Conservation (phyloP, 345 rosid genomes). For the Sapria himalayana region DNA sequence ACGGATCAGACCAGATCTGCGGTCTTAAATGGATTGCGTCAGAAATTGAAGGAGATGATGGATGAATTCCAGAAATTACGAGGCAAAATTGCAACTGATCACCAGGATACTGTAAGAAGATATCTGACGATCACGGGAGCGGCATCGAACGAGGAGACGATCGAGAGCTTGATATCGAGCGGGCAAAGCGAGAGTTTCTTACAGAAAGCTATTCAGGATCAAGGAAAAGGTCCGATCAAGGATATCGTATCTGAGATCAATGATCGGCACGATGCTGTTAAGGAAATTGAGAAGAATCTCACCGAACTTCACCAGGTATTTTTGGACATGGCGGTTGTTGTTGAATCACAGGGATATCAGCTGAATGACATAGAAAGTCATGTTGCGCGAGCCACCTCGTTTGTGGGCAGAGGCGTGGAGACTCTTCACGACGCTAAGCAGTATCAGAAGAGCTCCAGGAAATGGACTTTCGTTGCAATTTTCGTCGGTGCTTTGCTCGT, state of each 20-base stretch:
- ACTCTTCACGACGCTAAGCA: slow-evolving; percentile 49
- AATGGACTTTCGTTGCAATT: slow-evolving; percentile 50
- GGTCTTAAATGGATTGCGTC: slow-evolving; percentile 52
- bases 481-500: slow-evolving; percentile 22
- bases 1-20: slow-evolving; percentile 62
- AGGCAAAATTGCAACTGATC: slow-evolving; percentile 31
- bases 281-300: slow-evolving; percentile 72
- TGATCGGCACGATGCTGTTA: slow-evolving; percentile 66
- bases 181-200: slow-evolving; percentile 76
- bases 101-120: slow-evolving; percentile 62
- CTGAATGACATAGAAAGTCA: slow-evolving; percentile 64
- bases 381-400: slow-evolving; percentile 59
- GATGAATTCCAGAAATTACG: slow-evolving; percentile 49
- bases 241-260: slow-evolving; percentile 77
- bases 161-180: slow-evolving; percentile 51
- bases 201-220: slow-evolving; percentile 74
- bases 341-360: slow-evolving; percentile 79
- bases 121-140: slow-evolving; percentile 64
- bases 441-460: slow-evolving; percentile 56
- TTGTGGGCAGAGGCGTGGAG: slow-evolving; percentile 52
- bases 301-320: slow-evolving; percentile 71
- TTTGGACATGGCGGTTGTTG: slow-evolving; percentile 68
- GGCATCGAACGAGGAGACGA: slow-evolving; percentile 46
- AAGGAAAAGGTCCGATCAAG: slow-evolving; percentile 63
- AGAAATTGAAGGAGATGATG: slow-evolving; percentile 59